These are phyloP conservation scores for Populus ilicifolia DNA, from an alignment of 345 rosid species.

Conservation along the genomic window DNA sequence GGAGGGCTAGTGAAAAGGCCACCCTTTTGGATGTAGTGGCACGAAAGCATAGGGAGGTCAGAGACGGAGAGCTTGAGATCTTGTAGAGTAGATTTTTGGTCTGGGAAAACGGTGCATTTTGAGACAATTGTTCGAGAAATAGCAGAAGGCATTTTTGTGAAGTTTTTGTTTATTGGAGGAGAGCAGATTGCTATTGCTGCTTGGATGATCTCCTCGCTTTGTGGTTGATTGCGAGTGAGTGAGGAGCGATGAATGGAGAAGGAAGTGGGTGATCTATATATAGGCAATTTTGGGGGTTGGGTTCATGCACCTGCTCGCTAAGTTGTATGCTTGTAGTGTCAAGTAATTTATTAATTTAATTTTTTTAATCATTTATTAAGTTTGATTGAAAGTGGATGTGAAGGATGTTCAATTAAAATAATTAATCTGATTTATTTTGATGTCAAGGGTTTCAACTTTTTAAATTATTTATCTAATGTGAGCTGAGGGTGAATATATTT, in stretches of 20 bases:
- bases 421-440: no score
- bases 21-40: conserved; percentile 93
- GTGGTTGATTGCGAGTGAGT: neutral
- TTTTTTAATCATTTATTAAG: neutral
- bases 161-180: neutral
- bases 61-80: conserved; percentile 85
- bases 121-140: conserved; percentile 39
- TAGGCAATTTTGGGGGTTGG: conserved; percentile 24
- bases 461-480: no score
- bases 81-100: conserved; percentile 42
- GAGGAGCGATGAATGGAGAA: conserved; percentile 16
- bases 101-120: conserved; percentile 52
- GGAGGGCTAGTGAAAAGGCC: conserved; percentile 56
- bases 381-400: no score
- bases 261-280: conserved; percentile 31
- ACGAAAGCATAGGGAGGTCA: conserved; percentile 96
- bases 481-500: no score
- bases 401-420: no score
- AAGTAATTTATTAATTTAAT: neutral
- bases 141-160: conserved; percentile 45
- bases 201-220: neutral
- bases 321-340: conserved; percentile 2
- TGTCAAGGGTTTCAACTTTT: no score
- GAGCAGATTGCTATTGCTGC: neutral
- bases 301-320: conserved; percentile 49